These are phyloP conservation scores for Alternaria atra DNA, from an alignment of 2,329 filamentous ascomycete species.

Conservation along the genomic window DNA sequence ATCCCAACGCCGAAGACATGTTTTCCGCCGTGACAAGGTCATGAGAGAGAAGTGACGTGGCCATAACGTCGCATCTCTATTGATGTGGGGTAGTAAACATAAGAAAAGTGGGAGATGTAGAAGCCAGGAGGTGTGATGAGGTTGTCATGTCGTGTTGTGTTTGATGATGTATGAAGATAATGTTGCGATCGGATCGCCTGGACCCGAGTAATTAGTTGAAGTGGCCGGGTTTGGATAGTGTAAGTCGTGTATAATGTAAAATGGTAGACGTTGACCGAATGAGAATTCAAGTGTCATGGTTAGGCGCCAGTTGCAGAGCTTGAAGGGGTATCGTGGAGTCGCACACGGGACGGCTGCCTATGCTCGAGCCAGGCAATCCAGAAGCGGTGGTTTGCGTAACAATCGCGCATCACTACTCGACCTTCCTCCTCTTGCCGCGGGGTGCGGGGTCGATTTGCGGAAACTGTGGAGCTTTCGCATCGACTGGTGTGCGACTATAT, in stretches of 20 bases:
- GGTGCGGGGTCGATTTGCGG: constrained; percentile 84
- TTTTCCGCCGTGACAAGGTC: constrained; percentile 19
- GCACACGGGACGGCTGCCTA: constrained; percentile 33
- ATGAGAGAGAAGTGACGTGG: constrained; percentile 18
- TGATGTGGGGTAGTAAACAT: constrained; percentile 30
- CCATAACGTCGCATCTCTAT: constrained; percentile 18
- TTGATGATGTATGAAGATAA: constrained; percentile 27
- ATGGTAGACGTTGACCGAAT: constrained; percentile 13
- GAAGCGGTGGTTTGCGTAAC: constrained; percentile 29
- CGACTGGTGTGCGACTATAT: constrained; percentile 70
- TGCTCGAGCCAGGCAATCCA: constrained; percentile 24
- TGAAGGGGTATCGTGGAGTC: constrained; percentile 25
- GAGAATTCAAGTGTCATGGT: constrained; percentile 26
- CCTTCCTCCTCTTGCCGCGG: constrained; percentile 89
- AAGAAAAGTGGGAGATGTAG: constrained; percentile 34
- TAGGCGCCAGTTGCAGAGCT: constrained; percentile 32
- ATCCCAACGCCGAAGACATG: constrained; percentile 15
- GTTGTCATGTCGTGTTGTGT: constrained; percentile 9
- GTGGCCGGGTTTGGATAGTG: constrained; percentile 18
- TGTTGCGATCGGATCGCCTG: constrained; percentile 48
- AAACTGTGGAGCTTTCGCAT: constrained; percentile 53
- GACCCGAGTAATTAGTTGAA: constrained; percentile 42
- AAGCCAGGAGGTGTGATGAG: constrained; percentile 6
- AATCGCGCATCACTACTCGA: constrained; percentile 54
- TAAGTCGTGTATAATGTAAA: constrained; percentile 12